These are phyloP conservation scores for Oxytropis ochrocephala DNA, from an alignment of 306 rosid species.

Conservation along the genomic window DNA sequence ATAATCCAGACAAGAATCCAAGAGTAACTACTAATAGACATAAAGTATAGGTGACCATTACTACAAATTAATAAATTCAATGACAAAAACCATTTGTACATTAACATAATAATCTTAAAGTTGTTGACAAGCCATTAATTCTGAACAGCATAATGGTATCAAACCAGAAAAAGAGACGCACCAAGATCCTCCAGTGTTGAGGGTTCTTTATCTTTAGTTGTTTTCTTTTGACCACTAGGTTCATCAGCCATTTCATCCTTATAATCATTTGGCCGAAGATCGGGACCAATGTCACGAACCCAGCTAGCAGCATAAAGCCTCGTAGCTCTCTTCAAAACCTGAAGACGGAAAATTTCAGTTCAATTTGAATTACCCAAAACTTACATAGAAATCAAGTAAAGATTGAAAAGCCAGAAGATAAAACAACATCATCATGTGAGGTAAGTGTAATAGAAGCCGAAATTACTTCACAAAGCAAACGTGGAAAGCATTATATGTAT, in stretches of 20 bases:
- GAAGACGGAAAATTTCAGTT: neutral
- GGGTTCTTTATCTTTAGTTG: constrained; percentile 46
- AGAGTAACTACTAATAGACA: neutral
- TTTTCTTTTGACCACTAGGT: constrained; percentile 33
- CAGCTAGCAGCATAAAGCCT: constrained; percentile 88
- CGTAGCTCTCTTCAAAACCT: constrained; percentile 81
- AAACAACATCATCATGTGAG: neutral
- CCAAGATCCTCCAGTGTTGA: constrained; percentile 90
- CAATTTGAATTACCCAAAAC: neutral
- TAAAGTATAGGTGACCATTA: neutral
- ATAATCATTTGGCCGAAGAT: constrained; percentile 79
- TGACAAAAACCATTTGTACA: neutral
- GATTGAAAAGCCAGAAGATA: neutral
- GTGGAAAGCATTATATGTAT: neutral
- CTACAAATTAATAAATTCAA: neutral
- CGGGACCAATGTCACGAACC: constrained; percentile 94
- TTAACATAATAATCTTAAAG: neutral
- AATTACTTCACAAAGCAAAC: neutral
- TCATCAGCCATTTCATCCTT: constrained; percentile 47
- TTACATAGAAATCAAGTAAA: neutral
- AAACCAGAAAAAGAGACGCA: constrained; percentile 23
- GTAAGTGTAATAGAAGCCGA: neutral
- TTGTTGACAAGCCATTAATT: neutral
- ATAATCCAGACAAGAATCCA: neutral
- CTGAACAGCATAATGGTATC: neutral